Base-by-base conservation (phyloP, 495 filamentous ascomycete species). In the Stereocaulon alpinum region DNA sequence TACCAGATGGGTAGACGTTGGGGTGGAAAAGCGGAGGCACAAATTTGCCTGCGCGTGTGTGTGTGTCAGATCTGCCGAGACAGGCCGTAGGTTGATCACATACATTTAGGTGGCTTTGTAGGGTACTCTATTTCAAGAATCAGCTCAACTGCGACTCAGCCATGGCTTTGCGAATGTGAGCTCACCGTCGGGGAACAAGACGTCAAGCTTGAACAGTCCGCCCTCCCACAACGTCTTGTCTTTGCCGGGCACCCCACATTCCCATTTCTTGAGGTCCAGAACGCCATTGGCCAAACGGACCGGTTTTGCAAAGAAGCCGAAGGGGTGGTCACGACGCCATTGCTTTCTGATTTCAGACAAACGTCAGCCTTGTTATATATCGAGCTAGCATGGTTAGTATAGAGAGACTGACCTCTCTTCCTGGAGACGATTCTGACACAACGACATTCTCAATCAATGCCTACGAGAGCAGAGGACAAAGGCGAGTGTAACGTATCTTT, bases 91-190 rank as follows among this genome's bases (percentile, higher is more conserved):
- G 11, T 22, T 47, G 54, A 18, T 53, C 41, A 40, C 82, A 59
- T 81, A 96, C 93, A 99, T 73, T 99, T 99, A 0, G 93, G 93
- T 30, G 93, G 93, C 70, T 99, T 99, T 48, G 93, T 97, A 34
- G 93, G 93, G 71, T 99, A 99, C 68, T 99, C 93, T 98, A 67
- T 61, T 37, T 37, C 56, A 50, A 29, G 52, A n/a, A 14, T n/a
- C n/a, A 40, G 27, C 24, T 43, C 12, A 51, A 53, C 44, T 32
- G 14, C 40, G 17, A 12, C 30, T 30, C 9, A 6, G 24, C 52
- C 27, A 27, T 10, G 15, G 47, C 20, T 14, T 30, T 42, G 30
- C 40, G 14, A 10, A 51, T 17, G 50, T 56, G 55, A 34, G 79
- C 85, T 71, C 77, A 95, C 93, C 94, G 69, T 99, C 93, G 0